A percentile compares a stretch with the other conserved stretches of the same genome.
Evolutionary conservation across 2,329 filamentous ascomycete species (phyloP).

Genomic region (Atkinsonella hypoxylon): DNA sequence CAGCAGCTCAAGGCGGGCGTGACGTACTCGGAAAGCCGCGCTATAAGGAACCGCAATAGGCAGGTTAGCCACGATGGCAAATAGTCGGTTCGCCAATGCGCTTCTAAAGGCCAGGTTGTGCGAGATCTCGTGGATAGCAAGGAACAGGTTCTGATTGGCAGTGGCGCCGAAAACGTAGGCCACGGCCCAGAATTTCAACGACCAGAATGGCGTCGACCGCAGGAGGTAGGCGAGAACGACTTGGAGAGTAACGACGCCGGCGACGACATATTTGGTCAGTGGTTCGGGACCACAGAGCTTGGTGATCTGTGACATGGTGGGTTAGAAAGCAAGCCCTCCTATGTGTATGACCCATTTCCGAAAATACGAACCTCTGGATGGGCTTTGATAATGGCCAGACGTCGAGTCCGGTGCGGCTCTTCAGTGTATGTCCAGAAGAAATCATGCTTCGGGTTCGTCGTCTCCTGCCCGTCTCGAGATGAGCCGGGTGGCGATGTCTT

Average conservation of each 20-base stretch:
- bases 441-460: slow-evolving; percentile 24
- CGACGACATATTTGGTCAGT: slow-evolving; percentile 85
- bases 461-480: slow-evolving; percentile 10
- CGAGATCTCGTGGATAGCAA: slow-evolving; percentile 97
- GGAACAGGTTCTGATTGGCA: slow-evolving; percentile 95
- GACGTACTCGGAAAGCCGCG: slow-evolving; percentile 74
- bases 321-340: neutral
- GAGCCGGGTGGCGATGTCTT: slow-evolving; percentile 8
- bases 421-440: slow-evolving; percentile 99
- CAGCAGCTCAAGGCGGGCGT: neutral
- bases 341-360: neutral
- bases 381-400: slow-evolving; percentile 92
- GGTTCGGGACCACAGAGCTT: slow-evolving; percentile 96
- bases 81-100: slow-evolving; percentile 64
- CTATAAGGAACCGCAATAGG: slow-evolving; percentile 95
- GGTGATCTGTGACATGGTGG: slow-evolving; percentile 51
- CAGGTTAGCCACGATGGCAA: slow-evolving; percentile 89
- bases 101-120: slow-evolving; percentile 92
- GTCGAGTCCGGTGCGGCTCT: slow-evolving; percentile 84
- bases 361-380: slow-evolving; percentile 64
- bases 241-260: slow-evolving; percentile 73
- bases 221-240: slow-evolving; percentile 66
- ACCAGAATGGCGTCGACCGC: slow-evolving; percentile 65
- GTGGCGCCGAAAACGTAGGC: slow-evolving; percentile 90
- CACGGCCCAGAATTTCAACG: slow-evolving; percentile 72